Conservation (phyloP, 2,329 filamentous ascomycete genomes). For the Apiospora arundinis region DNA sequence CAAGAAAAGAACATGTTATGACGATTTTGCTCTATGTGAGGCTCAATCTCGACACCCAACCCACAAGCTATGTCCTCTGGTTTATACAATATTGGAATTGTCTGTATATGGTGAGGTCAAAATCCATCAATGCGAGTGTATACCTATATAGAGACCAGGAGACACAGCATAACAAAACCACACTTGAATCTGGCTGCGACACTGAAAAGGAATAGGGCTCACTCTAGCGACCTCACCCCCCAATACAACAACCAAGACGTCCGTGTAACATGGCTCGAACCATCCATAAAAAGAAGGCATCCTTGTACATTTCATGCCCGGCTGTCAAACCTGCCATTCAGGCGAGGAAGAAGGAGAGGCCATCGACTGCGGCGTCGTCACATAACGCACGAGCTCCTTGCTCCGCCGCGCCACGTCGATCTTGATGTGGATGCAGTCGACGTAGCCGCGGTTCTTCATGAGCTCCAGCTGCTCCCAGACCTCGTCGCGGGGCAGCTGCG, state of each 20-base stretch:
- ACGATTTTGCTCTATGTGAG: background rate
- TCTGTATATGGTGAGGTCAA: background rate
- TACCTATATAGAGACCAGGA: background rate
- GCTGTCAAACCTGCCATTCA: background rate
- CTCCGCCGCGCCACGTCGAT: background rate
- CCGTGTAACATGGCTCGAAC: background rate
- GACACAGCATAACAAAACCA: too few species aligned
- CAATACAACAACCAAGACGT: too few species aligned
- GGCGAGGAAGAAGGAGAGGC: background rate
- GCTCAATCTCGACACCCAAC: too few species aligned
- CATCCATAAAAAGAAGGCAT: background rate
- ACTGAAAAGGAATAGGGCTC: background rate
- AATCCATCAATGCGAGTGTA: background rate
- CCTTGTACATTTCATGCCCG: background rate
- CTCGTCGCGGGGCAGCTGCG: slow-evolving; percentile 8
- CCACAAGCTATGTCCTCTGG: background rate
- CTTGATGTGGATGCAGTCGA: slow-evolving; percentile 12
- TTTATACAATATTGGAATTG: background rate
- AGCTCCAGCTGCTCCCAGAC: slow-evolving; percentile 16
- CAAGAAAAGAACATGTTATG: background rate
- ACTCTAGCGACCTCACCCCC: too few species aligned
- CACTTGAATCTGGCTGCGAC: background rate
- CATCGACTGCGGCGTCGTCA: background rate
- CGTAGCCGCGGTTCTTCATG: slow-evolving; percentile 8
- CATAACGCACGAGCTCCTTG: background rate